Percentiles rank a stretch among this genome's conserved stretches.
Conservation (phyloP, 2,329 filamentous ascomycete species). For the Ophiosphaerella narmari region DNA sequence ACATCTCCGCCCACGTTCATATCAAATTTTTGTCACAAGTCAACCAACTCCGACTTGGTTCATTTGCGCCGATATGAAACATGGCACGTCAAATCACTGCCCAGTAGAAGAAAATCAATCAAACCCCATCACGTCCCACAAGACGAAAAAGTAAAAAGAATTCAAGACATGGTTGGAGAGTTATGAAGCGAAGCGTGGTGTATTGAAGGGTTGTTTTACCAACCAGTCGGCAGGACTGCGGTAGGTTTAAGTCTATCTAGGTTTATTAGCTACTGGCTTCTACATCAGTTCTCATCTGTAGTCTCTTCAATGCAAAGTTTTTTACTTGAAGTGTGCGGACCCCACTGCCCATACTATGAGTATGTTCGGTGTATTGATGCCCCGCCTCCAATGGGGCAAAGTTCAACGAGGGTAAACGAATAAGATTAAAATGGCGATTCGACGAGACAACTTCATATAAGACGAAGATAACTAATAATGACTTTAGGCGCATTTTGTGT, state of each 20-base stretch:
- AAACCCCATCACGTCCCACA: slow-evolving; percentile 10
- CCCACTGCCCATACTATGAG: background rate
- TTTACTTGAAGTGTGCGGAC: background rate
- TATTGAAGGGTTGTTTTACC: background rate
- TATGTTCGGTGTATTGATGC: background rate
- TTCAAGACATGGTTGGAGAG: slow-evolving; percentile 23
- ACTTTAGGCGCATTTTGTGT: too few species aligned
- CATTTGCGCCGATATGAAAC: background rate
- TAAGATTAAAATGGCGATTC: too few species aligned
- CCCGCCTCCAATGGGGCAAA: background rate
- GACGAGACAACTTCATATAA: too few species aligned
- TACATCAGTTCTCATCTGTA: slow-evolving; percentile 2
- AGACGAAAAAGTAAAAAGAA: slow-evolving; percentile 18
- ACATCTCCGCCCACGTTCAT: background rate
- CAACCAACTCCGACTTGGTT: background rate
- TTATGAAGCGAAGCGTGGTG: slow-evolving; percentile 4
- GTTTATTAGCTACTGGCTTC: background rate
- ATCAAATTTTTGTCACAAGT: background rate
- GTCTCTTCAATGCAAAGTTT: slow-evolving; percentile 15
- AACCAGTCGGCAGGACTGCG: background rate
- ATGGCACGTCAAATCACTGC: slow-evolving; percentile 3
- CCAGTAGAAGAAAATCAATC: slow-evolving; percentile 31
- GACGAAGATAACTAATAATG: too few species aligned
- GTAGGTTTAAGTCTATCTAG: background rate
- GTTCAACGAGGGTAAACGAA: background rate